A percentile compares a stretch with the other conserved stretches of the same genome.
Evolutionary conservation across 345 rosid genomes (phyloP).

Genomic region (Nephelium lappaceum): DNA sequence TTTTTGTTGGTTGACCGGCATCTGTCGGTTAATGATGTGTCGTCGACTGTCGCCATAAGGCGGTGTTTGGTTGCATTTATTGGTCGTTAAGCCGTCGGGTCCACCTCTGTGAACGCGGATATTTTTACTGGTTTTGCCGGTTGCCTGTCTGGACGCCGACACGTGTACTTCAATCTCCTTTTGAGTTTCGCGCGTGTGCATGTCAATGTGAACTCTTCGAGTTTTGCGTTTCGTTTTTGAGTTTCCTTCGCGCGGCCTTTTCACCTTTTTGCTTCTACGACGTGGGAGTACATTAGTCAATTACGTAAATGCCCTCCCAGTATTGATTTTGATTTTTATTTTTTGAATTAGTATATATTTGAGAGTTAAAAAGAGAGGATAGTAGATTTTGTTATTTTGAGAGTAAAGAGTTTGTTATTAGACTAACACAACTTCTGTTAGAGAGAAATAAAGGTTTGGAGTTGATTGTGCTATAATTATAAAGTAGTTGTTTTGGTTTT

Average conservation of each 20-base stretch:
- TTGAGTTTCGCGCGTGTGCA: conserved; percentile 24
- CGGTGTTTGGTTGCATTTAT: conserved; percentile 62
- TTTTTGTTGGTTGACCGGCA: conserved; percentile 50
- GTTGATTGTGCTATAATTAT: neutral
- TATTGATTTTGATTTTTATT: neutral
- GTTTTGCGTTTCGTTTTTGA: conserved; percentile 5
- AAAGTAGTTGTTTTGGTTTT: neutral
- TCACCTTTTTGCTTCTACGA: conserved; percentile 27
- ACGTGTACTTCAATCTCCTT: conserved; percentile 29
- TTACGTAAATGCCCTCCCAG: conserved; percentile 1
- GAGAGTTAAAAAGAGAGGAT: too few relatives aligned
- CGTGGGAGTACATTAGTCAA: neutral
- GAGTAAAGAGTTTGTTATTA: too few relatives aligned
- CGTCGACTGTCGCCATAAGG: conserved; percentile 24
- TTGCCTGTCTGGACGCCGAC: conserved; percentile 40
- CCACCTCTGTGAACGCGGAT: conserved; percentile 39
- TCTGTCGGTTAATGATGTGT: conserved; percentile 49
- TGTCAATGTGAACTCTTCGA: conserved; percentile 15
- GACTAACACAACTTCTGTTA: too few relatives aligned
- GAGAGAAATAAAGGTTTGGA: neutral
- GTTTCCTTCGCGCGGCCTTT: conserved; percentile 37
- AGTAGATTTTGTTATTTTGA: too few relatives aligned
- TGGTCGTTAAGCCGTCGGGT: conserved; percentile 19
- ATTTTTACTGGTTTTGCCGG: conserved; percentile 46
- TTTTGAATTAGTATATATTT: too few relatives aligned